These are phyloP conservation scores for Trichoderma asperelloides DNA, from an alignment of 495 filamentous ascomycete species.

Conservation along the genomic window DNA sequence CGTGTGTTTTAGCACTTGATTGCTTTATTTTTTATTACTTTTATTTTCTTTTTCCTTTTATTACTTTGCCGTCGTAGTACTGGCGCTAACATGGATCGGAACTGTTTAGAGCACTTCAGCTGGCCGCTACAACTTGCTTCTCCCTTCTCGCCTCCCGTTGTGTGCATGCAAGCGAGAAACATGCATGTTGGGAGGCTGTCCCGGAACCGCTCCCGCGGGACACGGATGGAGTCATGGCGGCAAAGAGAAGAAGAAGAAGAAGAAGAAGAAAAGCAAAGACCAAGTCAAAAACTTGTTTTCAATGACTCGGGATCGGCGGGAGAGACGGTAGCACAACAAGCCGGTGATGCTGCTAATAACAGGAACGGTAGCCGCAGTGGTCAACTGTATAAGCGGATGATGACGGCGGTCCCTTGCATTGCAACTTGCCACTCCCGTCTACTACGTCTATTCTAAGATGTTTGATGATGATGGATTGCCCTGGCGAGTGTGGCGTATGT, in stretches of 20 bases:
- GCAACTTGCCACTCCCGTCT: no score
- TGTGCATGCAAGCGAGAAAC: background rate
- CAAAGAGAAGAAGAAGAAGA: background rate
- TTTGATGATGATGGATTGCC: no score
- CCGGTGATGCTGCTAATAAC: background rate
- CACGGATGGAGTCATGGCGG: background rate
- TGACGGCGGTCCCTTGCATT: background rate
- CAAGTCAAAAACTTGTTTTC: background rate
- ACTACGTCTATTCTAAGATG: no score
- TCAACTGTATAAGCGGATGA: background rate
- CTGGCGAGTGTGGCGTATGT: no score
- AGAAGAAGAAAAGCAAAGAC: background rate
- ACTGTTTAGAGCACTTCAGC: no score
- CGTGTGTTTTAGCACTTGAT: no score
- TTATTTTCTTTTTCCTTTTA: no score
- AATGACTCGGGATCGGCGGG: conserved; percentile 7
- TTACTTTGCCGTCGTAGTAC: no score
- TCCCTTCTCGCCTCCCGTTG: background rate
- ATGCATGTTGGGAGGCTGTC: background rate
- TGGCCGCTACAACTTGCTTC: background rate
- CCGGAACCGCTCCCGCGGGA: background rate
- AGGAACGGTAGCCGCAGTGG: background rate
- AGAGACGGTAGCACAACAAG: background rate
- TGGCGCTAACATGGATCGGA: no score
- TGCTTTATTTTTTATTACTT: no score